Conservation (phyloP, 2,329 filamentous ascomycete genomes). For the Dichotomopilus funicola region DNA sequence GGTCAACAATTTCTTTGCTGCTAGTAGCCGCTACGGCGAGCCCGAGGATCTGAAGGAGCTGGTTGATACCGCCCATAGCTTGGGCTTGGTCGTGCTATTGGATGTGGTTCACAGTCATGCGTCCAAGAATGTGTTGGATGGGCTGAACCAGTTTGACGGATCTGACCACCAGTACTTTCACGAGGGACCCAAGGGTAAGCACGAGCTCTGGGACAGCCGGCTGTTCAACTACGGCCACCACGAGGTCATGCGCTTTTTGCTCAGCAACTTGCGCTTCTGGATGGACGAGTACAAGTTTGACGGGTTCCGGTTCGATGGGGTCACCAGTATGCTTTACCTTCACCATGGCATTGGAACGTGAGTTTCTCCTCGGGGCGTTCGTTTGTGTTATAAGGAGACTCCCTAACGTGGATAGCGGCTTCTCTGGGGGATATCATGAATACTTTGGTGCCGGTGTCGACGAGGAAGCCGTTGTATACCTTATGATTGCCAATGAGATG, state of each 20-base stretch:
- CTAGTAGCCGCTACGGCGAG: constrained; percentile 87
- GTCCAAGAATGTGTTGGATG: constrained; percentile 94
- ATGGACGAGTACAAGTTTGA: constrained; percentile 98
- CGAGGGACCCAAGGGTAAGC: constrained; percentile 71
- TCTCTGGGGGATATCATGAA: constrained; percentile 96
- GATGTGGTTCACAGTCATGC: constrained; percentile 98
- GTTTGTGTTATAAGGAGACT: not conserved
- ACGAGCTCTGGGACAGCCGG: constrained; percentile 93
- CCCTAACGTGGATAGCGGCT: constrained; percentile 55
- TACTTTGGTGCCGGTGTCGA: constrained; percentile 89
- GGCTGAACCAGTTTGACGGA: constrained; percentile 91
- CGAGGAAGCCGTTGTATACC: constrained; percentile 87
- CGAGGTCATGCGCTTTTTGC: constrained; percentile 88
- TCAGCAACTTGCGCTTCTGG: constrained; percentile 96
- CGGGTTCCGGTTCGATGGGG: constrained; percentile 95
- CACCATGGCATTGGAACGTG: constrained; percentile 97
- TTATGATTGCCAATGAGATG: constrained; percentile 96
- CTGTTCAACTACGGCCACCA: constrained; percentile 96
- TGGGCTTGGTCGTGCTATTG: constrained; percentile 85
- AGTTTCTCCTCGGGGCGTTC: constrained; percentile 32
- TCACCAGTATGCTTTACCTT: constrained; percentile 94
- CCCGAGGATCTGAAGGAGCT: constrained; percentile 96
- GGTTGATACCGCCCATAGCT: constrained; percentile 84
- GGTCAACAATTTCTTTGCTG: constrained; percentile 97
- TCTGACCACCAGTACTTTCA: constrained; percentile 97